Evolutionary conservation across 257 asterid genomes (phyloP).

Genomic region (Marsdenia floribunda): DNA sequence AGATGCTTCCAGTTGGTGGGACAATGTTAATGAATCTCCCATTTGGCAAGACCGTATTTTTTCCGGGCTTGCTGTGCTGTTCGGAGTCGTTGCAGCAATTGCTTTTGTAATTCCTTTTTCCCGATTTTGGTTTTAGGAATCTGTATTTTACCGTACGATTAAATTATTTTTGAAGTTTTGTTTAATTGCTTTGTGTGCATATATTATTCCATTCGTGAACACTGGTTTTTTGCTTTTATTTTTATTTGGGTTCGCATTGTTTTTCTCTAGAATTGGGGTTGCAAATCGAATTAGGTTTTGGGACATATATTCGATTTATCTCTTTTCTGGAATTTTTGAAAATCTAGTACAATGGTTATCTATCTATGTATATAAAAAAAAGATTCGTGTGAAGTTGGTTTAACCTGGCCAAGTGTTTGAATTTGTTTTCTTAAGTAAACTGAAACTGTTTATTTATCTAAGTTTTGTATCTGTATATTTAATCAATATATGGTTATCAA

Average conservation of each 20-base stretch:
- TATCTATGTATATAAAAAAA: background rate
- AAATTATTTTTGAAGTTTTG: background rate
- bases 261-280: background rate
- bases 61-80: slow-evolving; percentile 59
- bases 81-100: slow-evolving; percentile 65
- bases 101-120: slow-evolving; percentile 54
- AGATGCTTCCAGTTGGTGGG: slow-evolving; percentile 81
- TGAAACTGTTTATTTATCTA: background rate
- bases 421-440: background rate
- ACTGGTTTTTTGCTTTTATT: background rate
- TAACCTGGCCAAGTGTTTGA: background rate
- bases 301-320: background rate
- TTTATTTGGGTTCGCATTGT: background rate
- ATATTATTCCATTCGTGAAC: background rate
- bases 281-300: background rate
- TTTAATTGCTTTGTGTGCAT: background rate
- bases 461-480: background rate
- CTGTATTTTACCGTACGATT: background rate
- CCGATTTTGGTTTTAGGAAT: background rate
- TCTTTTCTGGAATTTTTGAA: background rate
- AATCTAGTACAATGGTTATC: background rate
- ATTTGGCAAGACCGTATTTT: slow-evolving; percentile 86
- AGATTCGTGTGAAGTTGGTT: background rate
- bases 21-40: slow-evolving; percentile 48
- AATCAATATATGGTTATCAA: no score